phyloP scores from a whole-genome alignment of 345 rosid genomes.

The Brassica cretica region DNA sequence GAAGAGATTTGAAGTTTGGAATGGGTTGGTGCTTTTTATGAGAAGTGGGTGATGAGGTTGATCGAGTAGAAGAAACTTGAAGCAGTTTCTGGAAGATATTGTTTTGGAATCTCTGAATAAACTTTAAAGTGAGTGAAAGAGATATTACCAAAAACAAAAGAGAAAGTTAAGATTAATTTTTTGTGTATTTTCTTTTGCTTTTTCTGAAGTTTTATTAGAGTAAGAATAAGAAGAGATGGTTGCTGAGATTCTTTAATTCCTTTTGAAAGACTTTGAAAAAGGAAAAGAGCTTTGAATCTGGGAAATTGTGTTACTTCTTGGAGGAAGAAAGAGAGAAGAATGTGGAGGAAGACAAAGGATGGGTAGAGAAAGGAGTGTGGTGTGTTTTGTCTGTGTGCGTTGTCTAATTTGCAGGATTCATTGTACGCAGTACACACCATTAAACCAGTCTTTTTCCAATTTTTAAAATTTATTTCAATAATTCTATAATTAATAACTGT shows the following conservation, averaged over 20 bases:
- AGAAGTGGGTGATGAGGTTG: neutral
- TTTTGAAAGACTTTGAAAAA: slow-evolving; percentile 24
- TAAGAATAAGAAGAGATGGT: neutral
- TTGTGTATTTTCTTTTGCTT: neutral
- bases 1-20: neutral
- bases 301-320: slow-evolving; percentile 38
- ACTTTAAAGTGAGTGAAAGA: slow-evolving; percentile 35
- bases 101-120: neutral
- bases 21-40: neutral
- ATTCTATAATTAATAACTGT: neutral
- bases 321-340: slow-evolving; percentile 16
- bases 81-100: neutral
- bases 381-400: neutral
- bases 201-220: neutral
- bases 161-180: neutral
- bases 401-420: neutral
- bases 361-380: neutral
- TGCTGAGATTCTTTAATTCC: neutral
- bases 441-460: neutral
- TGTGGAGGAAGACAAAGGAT: neutral
- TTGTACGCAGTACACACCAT: slow-evolving; percentile 1
- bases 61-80: neutral
- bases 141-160: slow-evolving; percentile 4
- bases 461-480: neutral
- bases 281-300: slow-evolving; percentile 29